Conservation (phyloP, 129 eudicot genomes). For the Flaveria sonorensis region DNA sequence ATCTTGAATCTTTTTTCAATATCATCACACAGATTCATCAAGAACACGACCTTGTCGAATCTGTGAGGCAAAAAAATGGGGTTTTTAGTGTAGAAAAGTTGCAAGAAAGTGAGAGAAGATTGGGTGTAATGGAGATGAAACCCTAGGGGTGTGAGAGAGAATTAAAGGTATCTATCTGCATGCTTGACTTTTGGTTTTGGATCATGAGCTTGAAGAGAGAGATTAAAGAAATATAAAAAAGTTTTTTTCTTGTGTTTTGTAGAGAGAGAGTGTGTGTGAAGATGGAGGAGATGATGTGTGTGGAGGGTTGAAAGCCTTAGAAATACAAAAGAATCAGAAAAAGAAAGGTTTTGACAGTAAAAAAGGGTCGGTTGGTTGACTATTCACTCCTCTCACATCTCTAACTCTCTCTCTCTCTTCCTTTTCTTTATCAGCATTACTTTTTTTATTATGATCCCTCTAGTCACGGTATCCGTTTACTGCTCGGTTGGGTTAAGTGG, state of each 20-base stretch:
- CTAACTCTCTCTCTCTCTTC: neutral
- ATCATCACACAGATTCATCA: conserved; percentile 7
- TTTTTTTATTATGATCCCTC: neutral
- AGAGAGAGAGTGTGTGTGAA: conserved; percentile 4
- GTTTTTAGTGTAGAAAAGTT: conserved; percentile 24
- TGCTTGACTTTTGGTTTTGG: conserved; percentile 58
- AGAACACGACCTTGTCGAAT: neutral
- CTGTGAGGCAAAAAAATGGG: neutral
- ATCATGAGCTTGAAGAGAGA: conserved; percentile 49
- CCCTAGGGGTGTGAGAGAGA: conserved; percentile 37
- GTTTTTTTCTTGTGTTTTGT: conserved; percentile 20
- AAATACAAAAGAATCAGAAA: conserved; percentile 57
- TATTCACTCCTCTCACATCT: conserved; percentile 38
- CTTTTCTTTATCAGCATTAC: neutral
- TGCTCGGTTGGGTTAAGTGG: too few relatives aligned
- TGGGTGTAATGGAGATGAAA: conserved; percentile 13
- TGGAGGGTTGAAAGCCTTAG: conserved; percentile 89
- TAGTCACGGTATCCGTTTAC: too few relatives aligned
- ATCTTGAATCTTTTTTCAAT: conserved; percentile 22
- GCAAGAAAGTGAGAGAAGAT: neutral
- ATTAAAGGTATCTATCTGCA: conserved; percentile 53
- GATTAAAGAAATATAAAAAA: conserved; percentile 30
- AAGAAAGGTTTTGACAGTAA: conserved; percentile 34
- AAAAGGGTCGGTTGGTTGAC: conserved; percentile 71
- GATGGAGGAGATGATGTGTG: conserved; percentile 60